Evolutionary conservation across 129 eudicot genomes (phyloP).

Genomic region (Kitagawia praeruptora): DNA sequence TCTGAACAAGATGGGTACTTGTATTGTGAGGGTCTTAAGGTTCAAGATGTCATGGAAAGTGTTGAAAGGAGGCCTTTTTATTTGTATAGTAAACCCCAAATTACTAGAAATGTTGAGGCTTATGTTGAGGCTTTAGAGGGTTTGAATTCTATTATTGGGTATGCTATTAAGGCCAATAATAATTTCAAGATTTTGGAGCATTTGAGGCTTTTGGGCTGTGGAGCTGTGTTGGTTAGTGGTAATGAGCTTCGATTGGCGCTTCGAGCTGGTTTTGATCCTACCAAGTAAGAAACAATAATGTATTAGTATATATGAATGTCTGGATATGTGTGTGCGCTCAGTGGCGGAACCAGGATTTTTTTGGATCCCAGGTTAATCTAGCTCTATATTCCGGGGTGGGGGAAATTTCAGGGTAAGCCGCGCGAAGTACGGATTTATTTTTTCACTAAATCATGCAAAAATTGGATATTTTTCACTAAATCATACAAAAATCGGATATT

Average conservation of each 20-base stretch:
- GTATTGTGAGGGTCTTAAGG: conserved; percentile 70
- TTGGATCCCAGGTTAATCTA: too few relatives aligned
- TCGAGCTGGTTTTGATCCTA: conserved; percentile 52
- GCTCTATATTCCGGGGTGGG: too few relatives aligned
- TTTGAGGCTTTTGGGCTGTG: conserved; percentile 49
- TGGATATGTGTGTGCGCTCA: neutral
- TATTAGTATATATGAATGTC: neutral
- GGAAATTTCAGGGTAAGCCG: too few relatives aligned
- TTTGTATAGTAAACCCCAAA: conserved; percentile 88
- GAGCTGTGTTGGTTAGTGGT: conserved; percentile 65
- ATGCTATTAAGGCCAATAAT: conserved; percentile 59
- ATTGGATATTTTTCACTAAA: too few relatives aligned
- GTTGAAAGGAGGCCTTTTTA: conserved; percentile 87
- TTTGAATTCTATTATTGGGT: conserved; percentile 49
- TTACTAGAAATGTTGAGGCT: conserved; percentile 84
- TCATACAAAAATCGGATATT: too few relatives aligned
- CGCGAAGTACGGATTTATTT: too few relatives aligned
- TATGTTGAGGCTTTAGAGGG: conserved; percentile 55
- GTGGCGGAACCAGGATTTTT: too few relatives aligned
- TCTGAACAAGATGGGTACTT: conserved; percentile 57
- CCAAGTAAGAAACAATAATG: conserved; percentile 22
- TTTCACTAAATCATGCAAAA: too few relatives aligned
- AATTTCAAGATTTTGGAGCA: conserved; percentile 62
- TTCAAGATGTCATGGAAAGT: conserved; percentile 63
- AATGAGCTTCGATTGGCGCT: conserved; percentile 54